Base-by-base conservation (phyloP, 768 basidiomycete genomes). In the Termitomyces sp. region DNA sequence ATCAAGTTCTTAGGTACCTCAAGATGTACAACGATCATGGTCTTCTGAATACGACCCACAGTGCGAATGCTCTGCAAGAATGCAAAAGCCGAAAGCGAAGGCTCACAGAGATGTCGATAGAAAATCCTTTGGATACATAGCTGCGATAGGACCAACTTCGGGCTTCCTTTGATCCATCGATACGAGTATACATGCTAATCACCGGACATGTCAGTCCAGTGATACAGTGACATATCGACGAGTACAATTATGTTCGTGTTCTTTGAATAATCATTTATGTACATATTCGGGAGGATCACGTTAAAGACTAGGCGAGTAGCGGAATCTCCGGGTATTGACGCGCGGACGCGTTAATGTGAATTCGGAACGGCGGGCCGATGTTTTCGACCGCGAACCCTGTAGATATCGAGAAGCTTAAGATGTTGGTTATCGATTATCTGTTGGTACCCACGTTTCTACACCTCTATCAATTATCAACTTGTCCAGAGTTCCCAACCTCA, bases 21-120 rank as follows among this genome's bases (percentile, higher is more conserved):
- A 83, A 82, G 58, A 73, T 72, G 23, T 88, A 84, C 69, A 73
- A 79, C 52, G 78, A 82, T 19, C 70, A 70, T n/a, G 78, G 77
- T 0, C 65, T 74, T 32, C 66, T 90, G 52, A 78, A 81, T 34
- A 76, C 80, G 3, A 75, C 79, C 10, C 64, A 73, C 44, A 83
- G 81, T 2, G 69, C 69, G 45, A 89, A 87, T 65, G 78, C 80
- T 1, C 70, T 81, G 29, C 75, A 75, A 38, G 86, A 89, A 65
- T 90, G 88, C 65, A 83, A 76, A 69, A 86, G 84, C 63, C 74
- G 85, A 52, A 86, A 82, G 60, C 77, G 78, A 52, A 76, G 70
- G 63, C 68, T 76, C 48, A 74, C 72, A 14, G 72, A 79, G 73
- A 78, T 77, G 47, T 46, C 21, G 10, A 34, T 44, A 17, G 45